A percentile compares a stretch with the other conserved stretches of the same genome.
Evolutionary conservation across 2,329 filamentous ascomycete species (phyloP).

Genomic region (Pseudogymnoascus sp.): DNA sequence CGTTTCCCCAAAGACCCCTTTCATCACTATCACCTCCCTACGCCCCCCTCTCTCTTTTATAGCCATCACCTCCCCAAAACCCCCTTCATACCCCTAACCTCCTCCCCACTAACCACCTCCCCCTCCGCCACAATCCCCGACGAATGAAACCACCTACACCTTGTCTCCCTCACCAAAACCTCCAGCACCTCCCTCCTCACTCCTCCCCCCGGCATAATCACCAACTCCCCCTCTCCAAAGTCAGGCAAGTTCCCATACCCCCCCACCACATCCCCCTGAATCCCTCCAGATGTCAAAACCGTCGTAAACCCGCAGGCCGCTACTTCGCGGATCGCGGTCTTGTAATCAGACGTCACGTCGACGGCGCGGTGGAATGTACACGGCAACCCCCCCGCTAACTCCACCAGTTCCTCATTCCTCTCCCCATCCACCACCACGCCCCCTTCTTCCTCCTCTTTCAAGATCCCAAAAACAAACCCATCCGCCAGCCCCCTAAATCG

Average conservation of each 20-base stretch:
- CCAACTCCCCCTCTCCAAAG: slow-evolving; percentile 26
- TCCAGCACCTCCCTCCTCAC: slow-evolving; percentile 37
- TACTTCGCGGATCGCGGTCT: slow-evolving; percentile 30
- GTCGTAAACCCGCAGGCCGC: slow-evolving; percentile 35
- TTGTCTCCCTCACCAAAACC: slow-evolving; percentile 25
- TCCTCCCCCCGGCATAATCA: slow-evolving; percentile 42
- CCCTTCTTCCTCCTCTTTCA: slow-evolving; percentile 23
- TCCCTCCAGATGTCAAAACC: slow-evolving; percentile 41
- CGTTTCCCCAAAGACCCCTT: not conserved
- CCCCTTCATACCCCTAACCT: slow-evolving; percentile 11
- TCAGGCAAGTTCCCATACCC: slow-evolving; percentile 26
- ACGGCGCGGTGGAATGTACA: slow-evolving; percentile 49
- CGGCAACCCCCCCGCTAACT: slow-evolving; percentile 30
- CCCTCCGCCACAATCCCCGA: slow-evolving; percentile 31
- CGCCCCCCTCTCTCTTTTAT: no score
- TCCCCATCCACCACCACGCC: slow-evolving; percentile 30
- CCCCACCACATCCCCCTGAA: slow-evolving; percentile 27
- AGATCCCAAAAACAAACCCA: slow-evolving; percentile 45
- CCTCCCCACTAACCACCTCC: slow-evolving; percentile 24
- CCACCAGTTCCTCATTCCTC: slow-evolving; percentile 35
- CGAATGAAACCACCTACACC: slow-evolving; percentile 34
- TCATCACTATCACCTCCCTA: slow-evolving; percentile 4
- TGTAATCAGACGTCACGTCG: slow-evolving; percentile 31
- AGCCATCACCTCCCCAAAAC: slow-evolving; percentile 13
- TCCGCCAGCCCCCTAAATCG: slow-evolving; percentile 29